Evolutionary conservation across 1,284 basidiomycete genomes (phyloP), one percentile per base, ranked within the genome.

Genomic region (Sanghuangporus sanghuang): DNA sequence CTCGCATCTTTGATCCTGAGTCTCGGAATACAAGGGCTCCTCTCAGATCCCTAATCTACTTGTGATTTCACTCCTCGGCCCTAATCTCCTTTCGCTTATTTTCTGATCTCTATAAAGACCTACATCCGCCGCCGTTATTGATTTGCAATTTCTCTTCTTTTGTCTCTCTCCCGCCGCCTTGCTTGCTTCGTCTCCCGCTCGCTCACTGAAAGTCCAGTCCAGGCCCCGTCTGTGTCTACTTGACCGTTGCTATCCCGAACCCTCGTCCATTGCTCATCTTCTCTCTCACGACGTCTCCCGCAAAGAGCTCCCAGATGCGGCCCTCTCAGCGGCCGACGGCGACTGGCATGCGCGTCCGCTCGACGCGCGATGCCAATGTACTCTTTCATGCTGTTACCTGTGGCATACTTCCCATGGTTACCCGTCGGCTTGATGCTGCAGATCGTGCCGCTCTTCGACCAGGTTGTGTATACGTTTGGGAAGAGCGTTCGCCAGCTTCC

Each of bases 391-490:
- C 76, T 50, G 76, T 75, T 35, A 62, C 65, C 38, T 68, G 72
- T 35, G 67, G 68, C 18, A 68, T 71, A 11, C 69, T 74, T 38
- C 73, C 75, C 50, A 77, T 79, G 73, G 74, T 79, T 64, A 65
- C 66, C 39, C 76, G 78, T 49, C 77, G 79, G 12, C 75, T 80
- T 59, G 77, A 78, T 65, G 77, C 77, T 64, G 78, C 78, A 48
- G 79, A 81, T 64, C 73, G 79, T 6, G 72, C 75, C 54, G 72
- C 73, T 3, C 72, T 81, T 50, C 69, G 70, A 18, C 70, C 78
- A 8, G 79, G 79, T 55, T 75, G 75, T 66, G 75, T 79, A 63
- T 81, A 79, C 67, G 78, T 81, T 57, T 81, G 79, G 79, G 78
- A 80, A 67, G 78, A 79, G 62, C 76, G 76, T 39, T 67, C 68